A percentile compares a stretch with the other conserved stretches of the same genome.
These are phyloP conservation scores for Puccinia polysora DNA, from an alignment of 1,284 basidiomycete species.

Conservation along the genomic window DNA sequence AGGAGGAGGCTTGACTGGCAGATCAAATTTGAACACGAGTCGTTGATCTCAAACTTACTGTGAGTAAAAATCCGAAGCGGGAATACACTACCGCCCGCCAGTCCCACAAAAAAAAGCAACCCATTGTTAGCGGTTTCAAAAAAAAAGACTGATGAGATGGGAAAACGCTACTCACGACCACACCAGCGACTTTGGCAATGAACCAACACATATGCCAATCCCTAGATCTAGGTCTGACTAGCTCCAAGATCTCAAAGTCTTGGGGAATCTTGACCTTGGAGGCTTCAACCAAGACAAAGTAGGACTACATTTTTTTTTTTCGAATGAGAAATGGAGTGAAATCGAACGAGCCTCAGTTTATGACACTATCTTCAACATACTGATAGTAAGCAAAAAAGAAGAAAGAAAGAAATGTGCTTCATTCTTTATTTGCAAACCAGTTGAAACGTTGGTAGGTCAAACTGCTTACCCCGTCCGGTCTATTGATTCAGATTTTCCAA, in stretches of 20 bases:
- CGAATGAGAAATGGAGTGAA: too few relatives aligned
- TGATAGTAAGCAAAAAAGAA: too few relatives aligned
- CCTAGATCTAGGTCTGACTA: constrained; percentile 21
- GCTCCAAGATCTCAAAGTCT: constrained; percentile 23
- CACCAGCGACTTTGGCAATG: constrained; percentile 34
- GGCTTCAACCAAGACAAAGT: constrained; percentile 25
- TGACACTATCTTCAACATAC: too few relatives aligned
- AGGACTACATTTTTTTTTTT: too few relatives aligned
- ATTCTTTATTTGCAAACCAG: too few relatives aligned
- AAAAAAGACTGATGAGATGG: background rate
- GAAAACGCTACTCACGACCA: constrained; percentile 14
- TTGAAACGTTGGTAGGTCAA: too few relatives aligned
- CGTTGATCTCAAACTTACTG: background rate
- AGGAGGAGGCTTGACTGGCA: background rate
- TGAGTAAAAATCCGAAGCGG: constrained; percentile 35
- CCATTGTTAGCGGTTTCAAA: background rate
- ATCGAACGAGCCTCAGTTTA: too few relatives aligned
- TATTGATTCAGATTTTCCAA: too few relatives aligned
- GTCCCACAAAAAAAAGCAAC: background rate
- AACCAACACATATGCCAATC: constrained; percentile 43
- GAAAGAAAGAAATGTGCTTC: too few relatives aligned
- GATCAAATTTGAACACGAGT: background rate
- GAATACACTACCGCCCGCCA: constrained; percentile 15
- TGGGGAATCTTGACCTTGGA: constrained; percentile 16
- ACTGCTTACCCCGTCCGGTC: constrained; percentile 38